These are phyloP conservation scores for Beauveria pseudobassiana DNA, from an alignment of 2,329 filamentous ascomycete species.

Conservation along the genomic window DNA sequence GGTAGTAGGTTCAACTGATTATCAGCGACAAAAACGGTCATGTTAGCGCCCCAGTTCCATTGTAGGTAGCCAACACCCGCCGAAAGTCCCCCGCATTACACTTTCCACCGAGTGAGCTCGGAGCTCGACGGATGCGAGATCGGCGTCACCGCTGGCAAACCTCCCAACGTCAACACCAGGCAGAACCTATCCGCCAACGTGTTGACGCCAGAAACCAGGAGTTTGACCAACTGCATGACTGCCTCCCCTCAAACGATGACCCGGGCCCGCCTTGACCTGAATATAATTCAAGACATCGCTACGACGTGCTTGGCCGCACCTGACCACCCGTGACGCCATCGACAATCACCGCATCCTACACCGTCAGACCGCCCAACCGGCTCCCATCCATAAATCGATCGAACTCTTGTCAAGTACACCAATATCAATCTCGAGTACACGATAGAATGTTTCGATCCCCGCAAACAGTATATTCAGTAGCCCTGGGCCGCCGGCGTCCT, in stretches of 20 bases:
- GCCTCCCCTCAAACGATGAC: not conserved
- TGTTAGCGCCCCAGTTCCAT: no score
- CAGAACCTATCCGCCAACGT: not conserved
- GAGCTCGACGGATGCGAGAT: slow-evolving; percentile 8
- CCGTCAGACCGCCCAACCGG: not conserved
- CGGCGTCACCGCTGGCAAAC: not conserved
- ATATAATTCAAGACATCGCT: not conserved
- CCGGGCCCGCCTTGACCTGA: not conserved
- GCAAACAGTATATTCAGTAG: not conserved
- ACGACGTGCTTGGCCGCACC: not conserved
- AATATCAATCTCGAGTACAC: not conserved
- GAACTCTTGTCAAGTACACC: not conserved
- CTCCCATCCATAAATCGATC: not conserved
- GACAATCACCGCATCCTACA: not conserved
- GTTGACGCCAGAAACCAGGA: not conserved
- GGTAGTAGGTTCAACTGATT: no score
- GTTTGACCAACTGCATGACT: not conserved
- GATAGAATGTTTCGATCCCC: slow-evolving; percentile 2
- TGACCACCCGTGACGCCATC: slow-evolving; percentile 1
- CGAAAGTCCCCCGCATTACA: not conserved
- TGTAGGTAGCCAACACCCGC: no score
- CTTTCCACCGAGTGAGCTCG: slow-evolving; percentile 8
- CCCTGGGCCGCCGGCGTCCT: not conserved
- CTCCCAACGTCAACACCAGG: not conserved
- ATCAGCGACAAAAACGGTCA: no score